Base-by-base conservation (phyloP, 2,329 filamentous ascomycete genomes). In the Pseudocercospora fijiensis region DNA sequence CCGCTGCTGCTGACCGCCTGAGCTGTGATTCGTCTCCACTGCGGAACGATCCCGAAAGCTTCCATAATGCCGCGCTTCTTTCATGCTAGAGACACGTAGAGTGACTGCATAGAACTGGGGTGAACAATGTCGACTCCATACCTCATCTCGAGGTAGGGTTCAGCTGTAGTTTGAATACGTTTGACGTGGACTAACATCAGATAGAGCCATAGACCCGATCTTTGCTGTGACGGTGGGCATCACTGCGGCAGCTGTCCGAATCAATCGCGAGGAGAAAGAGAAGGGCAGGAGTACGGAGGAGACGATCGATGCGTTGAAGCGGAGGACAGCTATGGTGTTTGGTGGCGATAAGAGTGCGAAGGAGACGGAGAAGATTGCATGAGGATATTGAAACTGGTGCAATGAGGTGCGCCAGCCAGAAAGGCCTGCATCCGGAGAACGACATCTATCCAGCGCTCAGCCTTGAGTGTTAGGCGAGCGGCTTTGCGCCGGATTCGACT, bases 181-280 rank as follows among this genome's bases (percentile, higher is more conserved):
- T 33, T 52, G 24, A 51, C 24, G 41, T 22, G 11, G n/a, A 55
- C 24, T 22, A 16, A 37, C 4, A 10, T 18, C 1, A 3, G 18
- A 24, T 61, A 83, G 80, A 71, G 70, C 74, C 53, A 76, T 83
- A 59, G 81, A 83, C 62, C 81, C 81, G 41, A 61, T 82, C 60
- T 83, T 83, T 72, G 81, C 81, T 30, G 69, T 82, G 58, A 75
- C 75, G n/a, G 79, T 83, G 60, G 81, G 81, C 57, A 67, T 78
- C 58, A 74, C 76, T 0, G 81, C 81, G 7, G 80, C 80, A 13
- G 71, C 68, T 0, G 70, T 77, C 11, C 72, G 77, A 24, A 76
- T 79, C 64, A 74, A 78, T 53, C 76, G 81, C 16, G 81, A 83
- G 66, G 81, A 83, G 67, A 80, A 78, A 61, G 80, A 80, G 66